Conservation (phyloP, 257 asterid genomes). For the Nicotiana noctiflora region DNA sequence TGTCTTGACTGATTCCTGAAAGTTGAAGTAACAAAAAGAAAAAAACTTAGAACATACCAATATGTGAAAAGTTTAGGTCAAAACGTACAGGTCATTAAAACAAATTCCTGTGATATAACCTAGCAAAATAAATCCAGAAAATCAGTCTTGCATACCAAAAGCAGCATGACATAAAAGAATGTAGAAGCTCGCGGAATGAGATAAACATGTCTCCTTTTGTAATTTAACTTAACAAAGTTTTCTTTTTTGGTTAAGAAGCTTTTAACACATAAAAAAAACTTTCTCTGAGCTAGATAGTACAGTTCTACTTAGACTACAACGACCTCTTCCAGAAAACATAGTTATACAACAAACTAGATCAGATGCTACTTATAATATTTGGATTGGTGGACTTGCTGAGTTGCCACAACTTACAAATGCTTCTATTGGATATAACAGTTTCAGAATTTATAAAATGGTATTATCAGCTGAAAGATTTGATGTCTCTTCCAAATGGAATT, state of each 20-base stretch:
- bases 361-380: background rate
- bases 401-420: background rate
- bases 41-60: background rate
- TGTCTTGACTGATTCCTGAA: conserved; percentile 76
- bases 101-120: background rate
- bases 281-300: background rate
- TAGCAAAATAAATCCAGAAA: background rate
- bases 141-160: background rate
- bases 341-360: background rate
- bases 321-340: background rate
- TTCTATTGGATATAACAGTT: background rate
- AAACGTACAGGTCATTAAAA: background rate
- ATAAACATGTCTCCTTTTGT: background rate
- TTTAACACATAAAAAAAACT: background rate
- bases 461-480: too few species aligned
- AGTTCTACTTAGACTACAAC: background rate
- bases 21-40: conserved; percentile 8
- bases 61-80: too few species aligned
- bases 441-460: too few species aligned
- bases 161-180: background rate
- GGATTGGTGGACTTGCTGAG: background rate
- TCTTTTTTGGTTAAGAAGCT: background rate
- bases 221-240: background rate
- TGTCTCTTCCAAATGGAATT: too few species aligned
- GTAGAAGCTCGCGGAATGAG: background rate